These are phyloP conservation scores for Kazachstania taianensis DNA, from an alignment of 805 yeast species.

Conservation along the genomic window DNA sequence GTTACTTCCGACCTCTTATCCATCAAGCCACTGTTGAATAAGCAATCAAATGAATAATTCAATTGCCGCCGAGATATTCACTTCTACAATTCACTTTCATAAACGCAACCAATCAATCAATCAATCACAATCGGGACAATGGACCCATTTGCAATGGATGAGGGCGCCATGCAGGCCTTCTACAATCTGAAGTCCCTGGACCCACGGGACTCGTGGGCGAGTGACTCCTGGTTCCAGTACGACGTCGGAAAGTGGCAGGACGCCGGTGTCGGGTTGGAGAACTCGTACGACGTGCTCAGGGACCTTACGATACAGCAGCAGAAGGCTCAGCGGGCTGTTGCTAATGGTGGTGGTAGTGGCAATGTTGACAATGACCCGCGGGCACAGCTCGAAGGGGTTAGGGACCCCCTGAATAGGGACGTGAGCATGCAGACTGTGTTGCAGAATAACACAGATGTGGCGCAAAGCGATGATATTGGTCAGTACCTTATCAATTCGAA, in stretches of 20 bases:
- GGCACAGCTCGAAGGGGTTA: slow-evolving; percentile 10
- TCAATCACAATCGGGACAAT: no score
- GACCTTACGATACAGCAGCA: slow-evolving; percentile 24
- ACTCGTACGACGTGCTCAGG: slow-evolving; percentile 28
- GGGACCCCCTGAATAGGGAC: slow-evolving; percentile 51
- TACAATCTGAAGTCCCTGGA: slow-evolving; percentile 37
- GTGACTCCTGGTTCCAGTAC: slow-evolving; percentile 24
- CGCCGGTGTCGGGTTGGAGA: slow-evolving; percentile 18
- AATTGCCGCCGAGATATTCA: no score
- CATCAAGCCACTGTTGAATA: no score
- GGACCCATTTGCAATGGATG: slow-evolving; percentile 16
- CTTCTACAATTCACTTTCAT: no score
- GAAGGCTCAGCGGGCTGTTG: not conserved
- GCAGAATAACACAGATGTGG: slow-evolving; percentile 31
- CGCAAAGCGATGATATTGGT: slow-evolving; percentile 15
- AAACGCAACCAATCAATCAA: no score
- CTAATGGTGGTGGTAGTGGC: slow-evolving; percentile 6
- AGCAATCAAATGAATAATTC: no score
- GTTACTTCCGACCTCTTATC: no score
- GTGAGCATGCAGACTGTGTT: slow-evolving; percentile 29
- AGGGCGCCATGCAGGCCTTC: slow-evolving; percentile 26
- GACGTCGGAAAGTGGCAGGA: slow-evolving; percentile 19
- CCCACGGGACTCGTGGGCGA: slow-evolving; percentile 33
- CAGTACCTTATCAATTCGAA: slow-evolving; percentile 47
- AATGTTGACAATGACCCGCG: not conserved